A percentile compares a stretch with the other conserved stretches of the same genome.
phyloP scores from a whole-genome alignment of 1,284 basidiomycete genomes.

The Cystobasidium pallidum region DNA sequence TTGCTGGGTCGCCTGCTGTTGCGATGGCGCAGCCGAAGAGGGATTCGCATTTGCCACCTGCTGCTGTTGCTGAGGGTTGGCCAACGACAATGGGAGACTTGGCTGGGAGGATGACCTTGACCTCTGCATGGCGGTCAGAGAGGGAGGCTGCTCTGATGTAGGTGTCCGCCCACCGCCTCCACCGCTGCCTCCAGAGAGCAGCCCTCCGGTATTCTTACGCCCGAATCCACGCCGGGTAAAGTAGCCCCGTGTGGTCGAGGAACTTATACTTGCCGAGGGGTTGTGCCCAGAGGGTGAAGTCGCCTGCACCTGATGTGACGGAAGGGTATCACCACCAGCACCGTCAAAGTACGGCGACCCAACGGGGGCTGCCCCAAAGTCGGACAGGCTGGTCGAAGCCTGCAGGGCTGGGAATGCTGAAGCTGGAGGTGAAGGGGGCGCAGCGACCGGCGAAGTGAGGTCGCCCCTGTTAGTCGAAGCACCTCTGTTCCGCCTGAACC shows the following conservation, averaged over 20 bases:
- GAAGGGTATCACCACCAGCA: background rate
- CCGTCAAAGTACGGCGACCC: constrained; percentile 29
- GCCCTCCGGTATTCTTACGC: constrained; percentile 38
- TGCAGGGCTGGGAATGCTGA: constrained; percentile 27
- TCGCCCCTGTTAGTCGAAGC: constrained; percentile 37
- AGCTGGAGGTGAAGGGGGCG: constrained; percentile 18
- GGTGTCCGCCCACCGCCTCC: constrained; percentile 20
- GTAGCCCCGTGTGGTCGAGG: constrained; percentile 17
- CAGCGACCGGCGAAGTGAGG: background rate
- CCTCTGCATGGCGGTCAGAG: constrained; percentile 4
- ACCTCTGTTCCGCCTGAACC: constrained; percentile 42
- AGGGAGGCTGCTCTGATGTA: constrained; percentile 30
- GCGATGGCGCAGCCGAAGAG: background rate
- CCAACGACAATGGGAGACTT: constrained; percentile 10
- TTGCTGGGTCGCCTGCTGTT: background rate
- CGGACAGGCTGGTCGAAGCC: constrained; percentile 22
- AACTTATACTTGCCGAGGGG: background rate
- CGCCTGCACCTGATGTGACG: background rate
- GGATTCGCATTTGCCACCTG: background rate
- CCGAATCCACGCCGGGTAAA: constrained; percentile 37
- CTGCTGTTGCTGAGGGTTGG: background rate
- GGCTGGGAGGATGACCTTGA: constrained; percentile 36
- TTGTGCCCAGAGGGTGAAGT: background rate
- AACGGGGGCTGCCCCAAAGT: background rate
- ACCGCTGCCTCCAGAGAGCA: constrained; percentile 11